Percentiles rank a stretch among this genome's conserved stretches.
Conservation (phyloP, 2,329 filamentous ascomycete species). For the Penicillium sp. region DNA sequence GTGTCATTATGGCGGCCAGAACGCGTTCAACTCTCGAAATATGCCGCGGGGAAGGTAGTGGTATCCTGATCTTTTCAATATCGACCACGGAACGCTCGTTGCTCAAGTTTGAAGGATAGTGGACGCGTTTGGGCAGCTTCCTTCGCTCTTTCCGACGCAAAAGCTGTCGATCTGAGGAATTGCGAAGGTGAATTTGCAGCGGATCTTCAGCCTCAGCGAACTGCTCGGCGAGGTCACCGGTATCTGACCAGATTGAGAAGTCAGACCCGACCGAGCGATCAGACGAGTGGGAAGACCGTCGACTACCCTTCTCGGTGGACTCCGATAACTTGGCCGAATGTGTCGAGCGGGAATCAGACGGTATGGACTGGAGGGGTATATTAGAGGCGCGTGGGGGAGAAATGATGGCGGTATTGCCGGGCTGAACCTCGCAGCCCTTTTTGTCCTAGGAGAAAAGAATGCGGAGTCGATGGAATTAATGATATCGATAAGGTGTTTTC, state of each 20-base stretch:
- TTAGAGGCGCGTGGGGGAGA: constrained; percentile 66
- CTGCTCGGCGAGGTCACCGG: constrained; percentile 91
- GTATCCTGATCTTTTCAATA: constrained; percentile 65
- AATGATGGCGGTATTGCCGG: constrained; percentile 79
- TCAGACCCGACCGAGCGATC: constrained; percentile 58
- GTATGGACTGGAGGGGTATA: constrained; percentile 80
- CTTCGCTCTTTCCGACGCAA: constrained; percentile 42
- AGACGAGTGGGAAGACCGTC: constrained; percentile 52
- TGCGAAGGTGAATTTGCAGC: constrained; percentile 64
- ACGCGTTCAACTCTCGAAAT: constrained; percentile 67
- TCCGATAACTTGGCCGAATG: constrained; percentile 34
- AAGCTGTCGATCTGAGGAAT: constrained; percentile 57
- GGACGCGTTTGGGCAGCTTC: constrained; percentile 62
- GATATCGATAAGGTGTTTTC: constrained; percentile 10
- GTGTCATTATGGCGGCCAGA: constrained; percentile 81
- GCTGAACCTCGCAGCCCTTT: constrained; percentile 73
- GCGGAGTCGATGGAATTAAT: constrained; percentile 1
- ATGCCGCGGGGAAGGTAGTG: constrained; percentile 61
- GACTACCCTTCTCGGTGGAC: constrained; percentile 49
- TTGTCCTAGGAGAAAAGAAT: constrained; percentile 1
- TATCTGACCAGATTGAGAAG: constrained; percentile 87
- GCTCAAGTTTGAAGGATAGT: constrained; percentile 58
- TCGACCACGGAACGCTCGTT: constrained; percentile 38
- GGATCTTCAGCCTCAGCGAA: constrained; percentile 79
- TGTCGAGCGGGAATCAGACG: constrained; percentile 29